phyloP scores from a whole-genome alignment of 2,329 filamentous ascomycete species.

The Chaetomium sp. region DNA sequence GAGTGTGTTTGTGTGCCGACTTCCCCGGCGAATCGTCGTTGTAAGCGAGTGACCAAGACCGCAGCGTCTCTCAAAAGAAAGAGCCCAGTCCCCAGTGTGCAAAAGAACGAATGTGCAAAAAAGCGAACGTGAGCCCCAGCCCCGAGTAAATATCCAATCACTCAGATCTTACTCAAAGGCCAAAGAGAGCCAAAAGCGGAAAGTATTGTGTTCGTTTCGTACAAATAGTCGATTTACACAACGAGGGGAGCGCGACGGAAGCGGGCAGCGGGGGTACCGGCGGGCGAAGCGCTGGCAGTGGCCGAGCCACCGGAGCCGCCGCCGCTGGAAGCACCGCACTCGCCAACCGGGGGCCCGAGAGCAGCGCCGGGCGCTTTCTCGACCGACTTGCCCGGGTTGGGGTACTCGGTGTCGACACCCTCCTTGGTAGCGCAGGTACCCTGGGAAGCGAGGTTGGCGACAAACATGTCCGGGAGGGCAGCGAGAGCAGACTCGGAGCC shows the following conservation, averaged over 20 bases:
- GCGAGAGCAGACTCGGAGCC: slow-evolving; percentile 49
- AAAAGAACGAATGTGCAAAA: too few species aligned
- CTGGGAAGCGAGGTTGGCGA: slow-evolving; percentile 55
- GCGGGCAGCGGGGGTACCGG: slow-evolving; percentile 13
- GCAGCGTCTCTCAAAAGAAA: too few species aligned
- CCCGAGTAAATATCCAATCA: too few species aligned
- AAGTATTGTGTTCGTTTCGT: background rate
- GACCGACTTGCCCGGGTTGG: slow-evolving; percentile 56
- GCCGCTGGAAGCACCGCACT: slow-evolving; percentile 12
- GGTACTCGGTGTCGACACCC: slow-evolving; percentile 56
- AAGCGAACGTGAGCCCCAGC: too few species aligned
- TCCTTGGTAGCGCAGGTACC: slow-evolving; percentile 51
- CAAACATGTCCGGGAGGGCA: slow-evolving; percentile 66
- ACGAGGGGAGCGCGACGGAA: slow-evolving; percentile 3
- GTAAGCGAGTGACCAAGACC: too few species aligned
- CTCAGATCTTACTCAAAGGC: too few species aligned
- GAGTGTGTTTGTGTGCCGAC: too few species aligned
- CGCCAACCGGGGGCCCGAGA: slow-evolving; percentile 10
- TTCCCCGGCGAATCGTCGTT: too few species aligned
- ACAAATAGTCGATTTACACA: slow-evolving; percentile 1
- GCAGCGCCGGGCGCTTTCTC: slow-evolving; percentile 28
- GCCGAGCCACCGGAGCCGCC: slow-evolving; percentile 9
- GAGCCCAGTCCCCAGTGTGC: too few species aligned
- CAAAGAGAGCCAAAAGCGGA: background rate
- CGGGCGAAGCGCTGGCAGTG: slow-evolving; percentile 5